Evolutionary conservation across 441 rosid genomes (phyloP), one percentile per base, ranked within the genome.

Genomic region (Pelargonium citronellum): DNA sequence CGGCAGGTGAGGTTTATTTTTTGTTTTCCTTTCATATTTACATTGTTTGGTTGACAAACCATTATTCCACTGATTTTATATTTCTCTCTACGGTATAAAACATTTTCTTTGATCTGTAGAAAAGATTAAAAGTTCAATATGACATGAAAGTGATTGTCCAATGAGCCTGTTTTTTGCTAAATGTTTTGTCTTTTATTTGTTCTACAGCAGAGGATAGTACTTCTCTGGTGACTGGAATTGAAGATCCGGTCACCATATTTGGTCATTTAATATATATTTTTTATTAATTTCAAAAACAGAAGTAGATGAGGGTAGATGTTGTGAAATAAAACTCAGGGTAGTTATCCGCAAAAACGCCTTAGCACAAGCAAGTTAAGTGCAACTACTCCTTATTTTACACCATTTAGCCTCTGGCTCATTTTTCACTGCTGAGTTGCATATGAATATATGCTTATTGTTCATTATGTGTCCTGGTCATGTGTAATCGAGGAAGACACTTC

Each of bases 1-100:
- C 74, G 71, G 64, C 78, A 75, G 78, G 78, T 75, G 43, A 43
- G 44, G 20, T 37, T 27, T 2, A 16, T 3, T 5, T 71, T 7
- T 47, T n/a, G 27, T 44, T 67, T 20, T 4, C 22, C 9, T 41
- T 13, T 41, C 15, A 20, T 7, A 2, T 46, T 67, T 67, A 7
- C 37, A 67, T 30, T 64, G 19, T 13, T 22, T 64, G 30, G 43
- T 61, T 47, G 55, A 47, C 15, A 47, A 8, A 47, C 5, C 39
- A 34, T 34, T 15, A 53, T 53, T 53, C 17, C 22, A 53, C 17
- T 53, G 60, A 53, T 19, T 53, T 13, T 19, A 16, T 53, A 53
- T 15, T 16, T 16, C 17, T 15, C 15, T 7, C 9, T 53, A 16
- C 10, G 6, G 17, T 6, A 53, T 53, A 53, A 53, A 53, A 53